Base-by-base conservation (phyloP, 2,329 filamentous ascomycete species). In the Cladosporium cucumerinum region DNA sequence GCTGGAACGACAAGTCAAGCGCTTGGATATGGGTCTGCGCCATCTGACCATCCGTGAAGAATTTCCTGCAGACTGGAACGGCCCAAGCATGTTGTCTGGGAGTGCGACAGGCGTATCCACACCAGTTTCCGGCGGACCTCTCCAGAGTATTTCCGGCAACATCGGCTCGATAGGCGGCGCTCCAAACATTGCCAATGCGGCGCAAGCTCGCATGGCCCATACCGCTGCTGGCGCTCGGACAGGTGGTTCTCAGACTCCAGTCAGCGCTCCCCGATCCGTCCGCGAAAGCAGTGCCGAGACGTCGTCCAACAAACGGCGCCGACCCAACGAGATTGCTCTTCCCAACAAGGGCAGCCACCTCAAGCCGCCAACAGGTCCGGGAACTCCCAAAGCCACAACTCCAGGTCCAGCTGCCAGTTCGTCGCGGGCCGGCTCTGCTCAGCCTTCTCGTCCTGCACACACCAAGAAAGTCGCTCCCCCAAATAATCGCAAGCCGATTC, bases 1-100 rank as follows among this genome's bases (percentile, higher is more conserved):
- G 85, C 79, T 89, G 23, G 86, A 89, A 69, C 83, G 87, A 0
- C 85, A 89, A 66, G 82, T 89, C 68, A 88, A 86, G 74, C 82
- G 82, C 63, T 77, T 89, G 6, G 87, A 89, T 66, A 76, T 87
- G 68, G 87, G 87, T 68, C 82, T 89, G 63, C 81, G 84, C 51
- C 84, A 87, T 66, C 73, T 89, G 46, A 81, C 84, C 61, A 84
- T 80, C 58, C 84, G 87, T 52, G 86, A 86, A 52, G 80, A 87
- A 34, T 82, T 88, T 67, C 80, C 84, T 5, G 80, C 82, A 39
- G 87, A 88, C 65, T 84, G 85, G 57, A 80, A 82, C 39, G 79
- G 88, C 55, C 86, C 87, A 2, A 87, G 85, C 46, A 77, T 89
- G 26, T 79, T 89, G 68, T 76, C 73, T 36, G 78, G 80, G 4